A percentile compares a stretch with the other conserved stretches of the same genome.
Evolutionary conservation across 2,329 filamentous ascomycete genomes (phyloP).

Genomic region (Colletotrichum tropicale): DNA sequence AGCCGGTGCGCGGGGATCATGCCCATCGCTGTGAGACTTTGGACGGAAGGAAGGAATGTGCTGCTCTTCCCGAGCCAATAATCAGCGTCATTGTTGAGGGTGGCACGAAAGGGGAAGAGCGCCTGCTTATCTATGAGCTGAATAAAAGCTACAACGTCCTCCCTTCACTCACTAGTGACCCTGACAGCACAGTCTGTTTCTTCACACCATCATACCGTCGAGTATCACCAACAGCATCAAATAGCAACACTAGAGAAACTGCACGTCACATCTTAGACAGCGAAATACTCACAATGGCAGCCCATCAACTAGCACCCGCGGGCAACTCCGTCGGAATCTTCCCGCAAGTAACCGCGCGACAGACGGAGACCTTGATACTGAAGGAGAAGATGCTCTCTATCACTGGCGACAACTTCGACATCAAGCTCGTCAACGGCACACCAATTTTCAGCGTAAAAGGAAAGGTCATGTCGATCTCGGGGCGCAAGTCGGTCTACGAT

Average conservation of each 20-base stretch:
- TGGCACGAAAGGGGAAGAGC: background rate
- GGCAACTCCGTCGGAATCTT: constrained; percentile 43
- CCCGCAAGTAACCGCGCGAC: constrained; percentile 37
- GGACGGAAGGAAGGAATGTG: background rate
- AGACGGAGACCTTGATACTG: constrained; percentile 56
- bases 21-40: background rate
- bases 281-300: background rate
- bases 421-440: constrained; percentile 58
- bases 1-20: background rate
- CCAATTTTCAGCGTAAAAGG: constrained; percentile 62
- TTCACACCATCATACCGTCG: accelerated
- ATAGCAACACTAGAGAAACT: accelerated
- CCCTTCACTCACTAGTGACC: background rate
- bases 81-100: background rate
- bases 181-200: accelerated
- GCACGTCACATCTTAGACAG: accelerated
- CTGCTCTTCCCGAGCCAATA: background rate
- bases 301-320: constrained; percentile 27
- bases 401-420: constrained; percentile 67
- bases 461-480: constrained; percentile 54
- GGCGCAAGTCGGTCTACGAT: constrained; percentile 61
- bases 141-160: background rate
- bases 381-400: constrained; percentile 67
- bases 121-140: background rate
- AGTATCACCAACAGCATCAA: accelerated